phyloP scores from a whole-genome alignment of 352 stramenopile genomes.

The Phytopythium montanum region DNA sequence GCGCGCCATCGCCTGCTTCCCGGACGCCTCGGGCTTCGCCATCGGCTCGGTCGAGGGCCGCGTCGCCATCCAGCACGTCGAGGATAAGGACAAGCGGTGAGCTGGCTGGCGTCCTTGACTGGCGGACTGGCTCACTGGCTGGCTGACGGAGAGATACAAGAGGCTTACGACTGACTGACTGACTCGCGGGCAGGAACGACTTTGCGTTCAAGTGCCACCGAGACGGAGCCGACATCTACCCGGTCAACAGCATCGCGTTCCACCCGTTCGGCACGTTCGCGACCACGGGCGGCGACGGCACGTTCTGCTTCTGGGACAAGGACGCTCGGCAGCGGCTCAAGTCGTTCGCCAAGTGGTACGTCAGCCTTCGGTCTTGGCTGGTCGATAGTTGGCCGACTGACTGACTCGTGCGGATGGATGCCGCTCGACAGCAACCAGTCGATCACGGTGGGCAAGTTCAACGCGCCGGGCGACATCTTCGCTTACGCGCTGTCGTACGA shows the following conservation, averaged over 20 bases:
- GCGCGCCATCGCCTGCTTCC: slow-evolving; percentile 85
- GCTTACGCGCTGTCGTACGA: slow-evolving; percentile 97
- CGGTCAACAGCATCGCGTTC: slow-evolving; percentile 89
- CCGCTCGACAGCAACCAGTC: slow-evolving; percentile 60
- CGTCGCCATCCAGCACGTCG: slow-evolving; percentile 88
- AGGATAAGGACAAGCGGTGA: slow-evolving; percentile 62
- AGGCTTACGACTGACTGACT: too few relatives aligned
- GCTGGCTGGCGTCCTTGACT: too few relatives aligned
- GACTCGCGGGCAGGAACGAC: slow-evolving; percentile 39
- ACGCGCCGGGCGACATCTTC: slow-evolving; percentile 92
- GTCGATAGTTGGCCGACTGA: not conserved
- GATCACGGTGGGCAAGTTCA: slow-evolving; percentile 93
- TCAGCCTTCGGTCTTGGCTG: not conserved
- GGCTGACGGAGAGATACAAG: slow-evolving; percentile 4
- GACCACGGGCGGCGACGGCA: slow-evolving; percentile 93
- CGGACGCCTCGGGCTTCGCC: slow-evolving; percentile 83
- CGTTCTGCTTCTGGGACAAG: slow-evolving; percentile 99
- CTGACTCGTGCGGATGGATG: slow-evolving; percentile 10
- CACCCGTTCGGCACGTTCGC: slow-evolving; percentile 94
- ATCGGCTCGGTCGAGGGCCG: slow-evolving; percentile 91
- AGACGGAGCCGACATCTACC: slow-evolving; percentile 83
- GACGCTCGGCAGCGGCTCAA: slow-evolving; percentile 97
- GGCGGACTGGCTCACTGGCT: not conserved
- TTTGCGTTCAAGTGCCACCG: slow-evolving; percentile 94
- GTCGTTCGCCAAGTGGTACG: slow-evolving; percentile 75